A percentile compares a stretch with the other conserved stretches of the same genome.
Evolutionary conservation across 1,284 basidiomycete species (phyloP).

Genomic region (Fomitopsis palustris): DNA sequence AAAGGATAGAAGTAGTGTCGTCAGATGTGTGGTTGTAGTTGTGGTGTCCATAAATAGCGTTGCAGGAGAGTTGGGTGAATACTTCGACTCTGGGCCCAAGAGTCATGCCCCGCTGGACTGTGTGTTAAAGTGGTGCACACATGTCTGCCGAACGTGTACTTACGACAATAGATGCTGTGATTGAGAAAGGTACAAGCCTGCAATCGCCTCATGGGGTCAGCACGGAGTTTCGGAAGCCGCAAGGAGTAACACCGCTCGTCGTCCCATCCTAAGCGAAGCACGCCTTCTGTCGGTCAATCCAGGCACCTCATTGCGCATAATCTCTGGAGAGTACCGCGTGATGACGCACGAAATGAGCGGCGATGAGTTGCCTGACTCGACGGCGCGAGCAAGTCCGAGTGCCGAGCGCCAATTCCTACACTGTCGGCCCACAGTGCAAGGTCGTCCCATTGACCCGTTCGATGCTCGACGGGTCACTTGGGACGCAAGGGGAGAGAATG

Average conservation of each 20-base stretch:
- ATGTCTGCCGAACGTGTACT: constrained; percentile 24
- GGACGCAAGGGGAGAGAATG: too few species aligned
- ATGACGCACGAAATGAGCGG: neutral
- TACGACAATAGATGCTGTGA: constrained; percentile 63
- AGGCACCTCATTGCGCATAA: too few species aligned
- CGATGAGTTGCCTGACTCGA: neutral
- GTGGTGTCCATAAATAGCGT: constrained; percentile 42
- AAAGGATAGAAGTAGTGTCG: constrained; percentile 11
- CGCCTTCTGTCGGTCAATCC: too few species aligned
- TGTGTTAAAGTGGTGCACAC: neutral
- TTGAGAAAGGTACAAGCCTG: constrained; percentile 74
- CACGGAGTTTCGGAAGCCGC: neutral
- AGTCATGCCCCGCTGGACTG: constrained; percentile 71
- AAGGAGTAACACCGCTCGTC: too few species aligned
- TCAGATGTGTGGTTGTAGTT: constrained; percentile 38
- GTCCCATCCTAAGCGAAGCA: too few species aligned
- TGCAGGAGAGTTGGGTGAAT: constrained; percentile 73
- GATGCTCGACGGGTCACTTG: too few species aligned
- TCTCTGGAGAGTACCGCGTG: too few species aligned
- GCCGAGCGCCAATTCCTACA: neutral
- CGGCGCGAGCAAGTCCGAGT: too few species aligned
- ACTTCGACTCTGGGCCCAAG: constrained; percentile 73
- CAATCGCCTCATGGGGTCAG: constrained; percentile 7
- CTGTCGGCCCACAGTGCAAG: neutral
- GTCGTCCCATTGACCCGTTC: too few species aligned